Evolutionary conservation across 495 filamentous ascomycete species (phyloP).

Genomic region (Podospora anserina): DNA sequence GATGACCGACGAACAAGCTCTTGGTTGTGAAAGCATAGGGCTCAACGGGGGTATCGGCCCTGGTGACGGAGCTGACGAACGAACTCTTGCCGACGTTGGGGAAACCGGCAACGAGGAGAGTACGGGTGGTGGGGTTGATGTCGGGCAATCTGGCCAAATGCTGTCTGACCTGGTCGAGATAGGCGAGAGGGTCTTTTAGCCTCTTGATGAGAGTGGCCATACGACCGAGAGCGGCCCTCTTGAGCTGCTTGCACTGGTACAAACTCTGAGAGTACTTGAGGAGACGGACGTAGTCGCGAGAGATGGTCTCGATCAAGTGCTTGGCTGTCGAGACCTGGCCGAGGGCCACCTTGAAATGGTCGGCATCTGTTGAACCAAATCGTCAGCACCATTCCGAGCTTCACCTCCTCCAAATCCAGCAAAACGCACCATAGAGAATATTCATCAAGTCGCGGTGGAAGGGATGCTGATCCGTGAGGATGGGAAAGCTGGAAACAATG

Average conservation of each 20-base stretch:
- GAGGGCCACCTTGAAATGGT: conserved; percentile 95
- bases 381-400: conserved; percentile 48
- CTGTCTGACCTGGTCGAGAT: conserved; percentile 96
- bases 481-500: conserved; percentile 89
- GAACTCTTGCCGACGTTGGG: conserved; percentile 97
- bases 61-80: conserved; percentile 84
- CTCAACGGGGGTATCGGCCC: conserved; percentile 96
- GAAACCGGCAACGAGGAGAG: conserved; percentile 92
- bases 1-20: conserved; percentile 94
- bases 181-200: conserved; percentile 87
- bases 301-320: conserved; percentile 91
- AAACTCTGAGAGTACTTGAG: conserved; percentile 89
- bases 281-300: conserved; percentile 87
- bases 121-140: conserved; percentile 94
- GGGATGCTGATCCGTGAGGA: conserved; percentile 93
- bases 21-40: conserved; percentile 99
- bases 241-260: conserved; percentile 61
- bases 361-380: conserved; percentile 65
- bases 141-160: conserved; percentile 96
- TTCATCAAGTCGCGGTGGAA: conserved; percentile 71
- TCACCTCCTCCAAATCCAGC: background rate
- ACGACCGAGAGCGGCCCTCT: conserved; percentile 60
- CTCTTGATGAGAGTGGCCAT: conserved; percentile 96
- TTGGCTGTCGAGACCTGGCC: conserved; percentile 95
- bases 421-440: conserved; percentile 55